Evolutionary conservation across 1,284 basidiomycete genomes (phyloP), one percentile per base, ranked within the genome.

Genomic region (Fomitopsis palustris): DNA sequence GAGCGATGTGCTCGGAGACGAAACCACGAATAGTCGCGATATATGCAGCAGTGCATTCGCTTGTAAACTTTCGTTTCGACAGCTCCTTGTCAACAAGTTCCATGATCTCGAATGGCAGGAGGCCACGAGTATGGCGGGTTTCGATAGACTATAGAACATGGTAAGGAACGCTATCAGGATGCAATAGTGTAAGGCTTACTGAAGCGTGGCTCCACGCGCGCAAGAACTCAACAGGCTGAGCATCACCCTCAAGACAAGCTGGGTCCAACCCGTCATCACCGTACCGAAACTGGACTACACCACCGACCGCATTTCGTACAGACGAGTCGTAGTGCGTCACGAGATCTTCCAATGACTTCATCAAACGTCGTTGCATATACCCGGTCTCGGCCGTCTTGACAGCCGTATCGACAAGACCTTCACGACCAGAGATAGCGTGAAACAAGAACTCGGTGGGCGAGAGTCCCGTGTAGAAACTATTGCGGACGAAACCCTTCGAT

Each of bases 381-480:
- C 97, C 97, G 1, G 97, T 99, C 76, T 99, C 97, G 19, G 97
- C 97, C 0, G 97, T 99, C 78, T 99, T 99, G 75, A 99, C 97
- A 25, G 97, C 97, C 0, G 97, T 99, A 78, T 99, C 97, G 70
- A 99, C 96, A 49, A 99, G 78, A 77, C 97, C 97, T 78, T 99
- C 97, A 72, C 97, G 90, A 65, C 97, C 97, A 23, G 96, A 98
- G 69, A 99, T 98, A 61, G 96, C 97, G 77, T 99, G 97, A 81
- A 99, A 99, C 57, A 99, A 75, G 78, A 99, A 99, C 72, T 99
- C 97, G 12, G 96, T 96, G 0, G 97, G 93, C 0, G 87, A 83
- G n/a, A 99, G 79, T 37, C 97, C 97, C 7, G 90, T 88, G 77
- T 91, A 99, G 82, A 99, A 99, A 74, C 91, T 93, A 75, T 98